phyloP scores from a whole-genome alignment of 2,329 filamentous ascomycete species.

The Fusarium pseudoanthophilum region DNA sequence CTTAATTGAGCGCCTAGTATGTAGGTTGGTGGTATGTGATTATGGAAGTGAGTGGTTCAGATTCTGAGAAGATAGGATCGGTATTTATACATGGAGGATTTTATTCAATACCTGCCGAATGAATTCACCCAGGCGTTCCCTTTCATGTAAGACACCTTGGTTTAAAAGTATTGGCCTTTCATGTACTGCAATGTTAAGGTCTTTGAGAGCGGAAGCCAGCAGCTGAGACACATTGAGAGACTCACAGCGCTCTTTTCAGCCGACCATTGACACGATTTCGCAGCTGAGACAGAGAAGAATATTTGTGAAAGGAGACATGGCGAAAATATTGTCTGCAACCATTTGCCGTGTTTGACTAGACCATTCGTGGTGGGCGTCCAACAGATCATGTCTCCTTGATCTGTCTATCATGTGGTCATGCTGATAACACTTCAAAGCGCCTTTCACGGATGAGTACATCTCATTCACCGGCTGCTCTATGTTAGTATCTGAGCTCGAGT shows the following conservation, averaged over 20 bases:
- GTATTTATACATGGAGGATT: neutral
- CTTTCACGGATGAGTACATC: too few relatives aligned
- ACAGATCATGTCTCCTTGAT: neutral
- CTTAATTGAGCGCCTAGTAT: neutral
- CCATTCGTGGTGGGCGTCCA: neutral
- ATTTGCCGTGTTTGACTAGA: neutral
- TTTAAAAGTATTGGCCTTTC: neutral
- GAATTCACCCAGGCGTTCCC: fast-evolving
- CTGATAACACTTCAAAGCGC: too few relatives aligned
- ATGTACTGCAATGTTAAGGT: neutral
- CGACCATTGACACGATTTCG: neutral
- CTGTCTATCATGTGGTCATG: neutral
- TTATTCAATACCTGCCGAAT: neutral
- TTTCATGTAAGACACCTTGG: neutral
- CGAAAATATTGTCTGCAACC: neutral
- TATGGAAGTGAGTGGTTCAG: neutral
- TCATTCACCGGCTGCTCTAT: too few relatives aligned
- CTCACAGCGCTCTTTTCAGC: neutral
- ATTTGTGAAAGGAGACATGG: neutral
- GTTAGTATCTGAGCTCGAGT: too few relatives aligned
- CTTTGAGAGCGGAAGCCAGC: neutral
- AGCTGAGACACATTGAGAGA: neutral
- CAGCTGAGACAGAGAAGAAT: neutral
- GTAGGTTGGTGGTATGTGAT: neutral
- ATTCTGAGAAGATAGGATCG: neutral